phyloP scores from a whole-genome alignment of 192 early-diverging fungal genomes.

The Podila epicladia region DNA sequence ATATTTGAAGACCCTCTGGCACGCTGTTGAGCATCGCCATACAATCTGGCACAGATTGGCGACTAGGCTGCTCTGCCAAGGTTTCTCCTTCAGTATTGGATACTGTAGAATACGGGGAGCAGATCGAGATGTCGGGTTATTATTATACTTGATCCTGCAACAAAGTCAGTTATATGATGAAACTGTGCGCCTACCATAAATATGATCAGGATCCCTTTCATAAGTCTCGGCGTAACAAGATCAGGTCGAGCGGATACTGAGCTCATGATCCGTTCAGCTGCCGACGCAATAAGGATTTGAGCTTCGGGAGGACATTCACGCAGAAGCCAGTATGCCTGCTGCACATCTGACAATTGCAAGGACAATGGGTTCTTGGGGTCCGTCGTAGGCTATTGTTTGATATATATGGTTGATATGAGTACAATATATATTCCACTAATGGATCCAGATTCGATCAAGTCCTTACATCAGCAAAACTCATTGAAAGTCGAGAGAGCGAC shows the following conservation, averaged over 20 bases:
- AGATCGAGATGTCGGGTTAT: not conserved
- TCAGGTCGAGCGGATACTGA: conserved; percentile 40
- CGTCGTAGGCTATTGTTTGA: conserved; percentile 21
- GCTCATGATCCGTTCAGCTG: conserved; percentile 48
- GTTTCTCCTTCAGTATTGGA: conserved; percentile 40
- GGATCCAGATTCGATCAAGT: not conserved
- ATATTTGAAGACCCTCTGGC: conserved; percentile 42
- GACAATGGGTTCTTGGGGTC: conserved; percentile 42
- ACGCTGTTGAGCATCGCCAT: conserved; percentile 33
- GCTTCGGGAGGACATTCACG: conserved; percentile 42
- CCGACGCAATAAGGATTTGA: conserved; percentile 31
- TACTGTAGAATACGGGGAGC: conserved; percentile 9
- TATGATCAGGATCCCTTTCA: conserved; percentile 49
- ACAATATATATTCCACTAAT: no score
- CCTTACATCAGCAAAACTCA: conserved; percentile 51
- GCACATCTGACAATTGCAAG: conserved; percentile 40
- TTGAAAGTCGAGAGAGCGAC: conserved; percentile 37
- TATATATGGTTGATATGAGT: not conserved
- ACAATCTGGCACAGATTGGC: conserved; percentile 44
- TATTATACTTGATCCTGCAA: not conserved
- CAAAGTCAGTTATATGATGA: not conserved
- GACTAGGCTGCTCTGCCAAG: conserved; percentile 41
- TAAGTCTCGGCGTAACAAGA: conserved; percentile 37
- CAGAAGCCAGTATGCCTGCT: conserved; percentile 44
- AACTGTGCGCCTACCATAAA: conserved; percentile 26